These are phyloP conservation scores for Dinochytrium kinnereticum DNA, from an alignment of 371 early-diverging fungal species.

Conservation along the genomic window DNA sequence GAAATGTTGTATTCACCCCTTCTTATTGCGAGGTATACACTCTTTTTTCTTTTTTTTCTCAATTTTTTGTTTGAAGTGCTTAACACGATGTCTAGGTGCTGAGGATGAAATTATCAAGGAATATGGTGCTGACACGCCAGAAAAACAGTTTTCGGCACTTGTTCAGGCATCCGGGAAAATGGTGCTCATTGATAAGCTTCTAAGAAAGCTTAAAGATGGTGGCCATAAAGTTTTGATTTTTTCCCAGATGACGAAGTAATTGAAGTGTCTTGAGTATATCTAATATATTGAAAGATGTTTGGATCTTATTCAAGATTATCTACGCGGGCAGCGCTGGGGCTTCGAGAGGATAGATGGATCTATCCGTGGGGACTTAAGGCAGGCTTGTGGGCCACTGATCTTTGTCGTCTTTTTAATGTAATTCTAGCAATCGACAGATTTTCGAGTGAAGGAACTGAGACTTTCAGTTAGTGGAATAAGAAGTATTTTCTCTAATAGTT, in stretches of 20 bases:
- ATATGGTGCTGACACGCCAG: slow-evolving; percentile 53
- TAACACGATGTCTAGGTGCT: slow-evolving; percentile 64
- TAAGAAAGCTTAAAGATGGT: slow-evolving; percentile 76
- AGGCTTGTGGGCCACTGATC: slow-evolving; percentile 62
- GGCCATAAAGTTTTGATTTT: slow-evolving; percentile 95
- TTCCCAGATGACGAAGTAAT: slow-evolving; percentile 83
- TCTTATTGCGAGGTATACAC: slow-evolving; percentile 81
- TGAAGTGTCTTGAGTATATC: neutral
- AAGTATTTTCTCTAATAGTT: neutral
- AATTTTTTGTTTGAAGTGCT: neutral
- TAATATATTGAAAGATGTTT: slow-evolving; percentile 49
- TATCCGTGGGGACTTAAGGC: slow-evolving; percentile 86
- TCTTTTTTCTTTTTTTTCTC: too few species aligned
- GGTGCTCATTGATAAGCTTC: slow-evolving; percentile 83
- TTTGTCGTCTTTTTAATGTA: neutral
- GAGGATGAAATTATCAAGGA: slow-evolving; percentile 81
- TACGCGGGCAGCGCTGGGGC: slow-evolving; percentile 73
- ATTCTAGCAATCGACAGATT: slow-evolving; percentile 4
- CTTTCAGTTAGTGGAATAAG: slow-evolving; percentile 1
- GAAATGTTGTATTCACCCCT: slow-evolving; percentile 99
- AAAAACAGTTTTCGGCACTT: slow-evolving; percentile 76
- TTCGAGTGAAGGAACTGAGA: neutral
- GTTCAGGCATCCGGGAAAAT: slow-evolving; percentile 90
- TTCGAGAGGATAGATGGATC: slow-evolving; percentile 93
- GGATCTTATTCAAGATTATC: slow-evolving; percentile 91